These are phyloP conservation scores for Starmera dryadoides DNA, from an alignment of 805 yeast genomes.

Conservation along the genomic window DNA sequence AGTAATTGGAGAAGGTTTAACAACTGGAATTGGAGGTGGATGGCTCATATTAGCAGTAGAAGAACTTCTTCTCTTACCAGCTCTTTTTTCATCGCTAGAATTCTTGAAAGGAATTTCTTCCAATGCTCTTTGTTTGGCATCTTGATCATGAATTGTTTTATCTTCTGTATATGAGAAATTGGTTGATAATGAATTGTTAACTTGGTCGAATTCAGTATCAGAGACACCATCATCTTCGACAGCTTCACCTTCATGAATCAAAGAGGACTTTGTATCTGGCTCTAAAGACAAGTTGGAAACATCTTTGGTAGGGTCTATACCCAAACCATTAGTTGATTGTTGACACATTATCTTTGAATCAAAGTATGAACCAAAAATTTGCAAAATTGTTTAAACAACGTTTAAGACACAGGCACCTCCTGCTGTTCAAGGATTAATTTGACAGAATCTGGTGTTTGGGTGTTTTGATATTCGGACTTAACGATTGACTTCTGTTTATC, in stretches of 20 bases:
- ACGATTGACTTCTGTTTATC: too few species aligned
- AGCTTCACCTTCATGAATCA: conserved; percentile 1
- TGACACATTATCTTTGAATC: too few species aligned
- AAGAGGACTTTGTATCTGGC: neutral
- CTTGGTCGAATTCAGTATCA: conserved; percentile 14
- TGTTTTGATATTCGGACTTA: too few species aligned
- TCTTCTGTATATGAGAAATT: conserved; percentile 65
- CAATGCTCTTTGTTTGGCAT: conserved; percentile 56
- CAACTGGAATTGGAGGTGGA: conserved; percentile 32
- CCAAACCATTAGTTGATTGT: too few species aligned
- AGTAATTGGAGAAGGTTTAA: conserved; percentile 1
- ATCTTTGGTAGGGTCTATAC: conserved; percentile 1
- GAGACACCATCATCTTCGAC: conserved; percentile 4
- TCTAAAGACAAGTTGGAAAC: conserved; percentile 1
- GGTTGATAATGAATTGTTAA: conserved; percentile 29
- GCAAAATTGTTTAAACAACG: too few species aligned
- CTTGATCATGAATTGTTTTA: conserved; percentile 54
- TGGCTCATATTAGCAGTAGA: conserved; percentile 27
- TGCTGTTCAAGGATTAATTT: too few species aligned
- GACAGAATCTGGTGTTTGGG: too few species aligned
- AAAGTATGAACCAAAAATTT: too few species aligned
- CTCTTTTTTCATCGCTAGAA: conserved; percentile 8
- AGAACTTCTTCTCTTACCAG: conserved; percentile 23
- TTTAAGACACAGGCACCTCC: too few species aligned
- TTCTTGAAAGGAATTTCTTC: conserved; percentile 31